Base-by-base conservation (phyloP, 805 yeast species). In the Yarrowia bubula region DNA sequence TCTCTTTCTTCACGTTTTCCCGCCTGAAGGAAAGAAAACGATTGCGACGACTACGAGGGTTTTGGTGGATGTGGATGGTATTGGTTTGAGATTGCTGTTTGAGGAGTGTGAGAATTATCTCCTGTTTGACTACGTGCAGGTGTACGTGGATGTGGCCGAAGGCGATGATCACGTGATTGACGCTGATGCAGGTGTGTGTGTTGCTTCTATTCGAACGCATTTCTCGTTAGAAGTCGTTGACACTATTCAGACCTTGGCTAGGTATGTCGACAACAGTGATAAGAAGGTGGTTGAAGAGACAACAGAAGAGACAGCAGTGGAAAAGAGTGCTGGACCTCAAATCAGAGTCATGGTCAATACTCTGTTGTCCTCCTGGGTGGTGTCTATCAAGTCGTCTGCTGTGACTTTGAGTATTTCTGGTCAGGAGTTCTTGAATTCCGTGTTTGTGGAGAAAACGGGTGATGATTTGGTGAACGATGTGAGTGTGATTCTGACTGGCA, bases 1-100 rank as follows among this genome's bases (percentile, higher is more conserved):
- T 65, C 78, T 89, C 28, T 85, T 88, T 70, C 74, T 75, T 37
- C 77, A 77, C 67, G 80, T 84, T 2, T 87, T 87, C 70, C 61
- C 61, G n/a, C 61, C 61, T 9, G 61, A 55, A 17, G 22, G 18
- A 13, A 39, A 55, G 14, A 72, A 72, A n/a, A 15, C 65, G 10
- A 53, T 65, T 8, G 31, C 65, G 18, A 57, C 31, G 44, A 64
- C 68, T 6, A 65, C 69, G 0, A 14, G 51, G 0, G 63, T 67
- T 10, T 44, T 62, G 15, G 44, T 69, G 37, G 70, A 68, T 14
- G 62, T 78, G 9, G 80, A 77, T 17, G 72, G 75, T n/a, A 48
- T 78, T 33, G 69, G 71, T 0, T 8, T 74, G 0, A 67, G 75
- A 9, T 35, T 77, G 38, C 69, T 70, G 37, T 70, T 77, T 48